A percentile compares a stretch with the other conserved stretches of the same genome.
phyloP scores from a whole-genome alignment of 257 asterid genomes.

The Rhazya stricta region DNA sequence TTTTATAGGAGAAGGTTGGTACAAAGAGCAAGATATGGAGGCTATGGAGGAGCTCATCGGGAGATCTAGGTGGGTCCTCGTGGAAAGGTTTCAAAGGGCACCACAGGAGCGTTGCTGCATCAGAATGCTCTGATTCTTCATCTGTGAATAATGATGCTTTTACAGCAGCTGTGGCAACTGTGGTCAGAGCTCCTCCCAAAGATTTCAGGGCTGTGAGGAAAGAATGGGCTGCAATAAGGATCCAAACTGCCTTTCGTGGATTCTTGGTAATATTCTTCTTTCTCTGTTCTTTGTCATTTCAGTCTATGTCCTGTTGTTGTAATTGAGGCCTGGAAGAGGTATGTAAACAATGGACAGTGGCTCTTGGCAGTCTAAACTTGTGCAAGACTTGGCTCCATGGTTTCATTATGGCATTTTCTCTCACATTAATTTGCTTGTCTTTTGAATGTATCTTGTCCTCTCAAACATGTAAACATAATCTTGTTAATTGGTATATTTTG shows the following conservation, averaged over 20 bases:
- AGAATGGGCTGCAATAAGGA: constrained; percentile 95
- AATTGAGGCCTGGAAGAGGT: not conserved
- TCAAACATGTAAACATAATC: not conserved
- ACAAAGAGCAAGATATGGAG: constrained; percentile 84
- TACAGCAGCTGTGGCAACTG: constrained; percentile 76
- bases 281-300: not conserved
- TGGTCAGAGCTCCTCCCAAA: constrained; percentile 85
- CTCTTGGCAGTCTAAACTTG: not conserved
- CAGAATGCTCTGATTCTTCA: constrained; percentile 54
- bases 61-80: constrained; percentile 48
- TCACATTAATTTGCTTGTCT: not conserved
- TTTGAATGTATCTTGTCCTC: not conserved
- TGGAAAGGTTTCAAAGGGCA: constrained; percentile 55
- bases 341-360: not conserved
- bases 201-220: constrained; percentile 72
- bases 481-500: not conserved
- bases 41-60: constrained; percentile 66
- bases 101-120: constrained; percentile 30
- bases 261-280: constrained; percentile 50
- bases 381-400: not conserved
- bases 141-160: constrained; percentile 58
- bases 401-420: not conserved
- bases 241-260: constrained; percentile 88
- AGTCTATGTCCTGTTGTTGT: no score
- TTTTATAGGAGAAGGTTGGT: constrained; percentile 49